These are phyloP conservation scores for Austroboletus eburneus DNA, from an alignment of 768 basidiomycete genomes.

Conservation along the genomic window DNA sequence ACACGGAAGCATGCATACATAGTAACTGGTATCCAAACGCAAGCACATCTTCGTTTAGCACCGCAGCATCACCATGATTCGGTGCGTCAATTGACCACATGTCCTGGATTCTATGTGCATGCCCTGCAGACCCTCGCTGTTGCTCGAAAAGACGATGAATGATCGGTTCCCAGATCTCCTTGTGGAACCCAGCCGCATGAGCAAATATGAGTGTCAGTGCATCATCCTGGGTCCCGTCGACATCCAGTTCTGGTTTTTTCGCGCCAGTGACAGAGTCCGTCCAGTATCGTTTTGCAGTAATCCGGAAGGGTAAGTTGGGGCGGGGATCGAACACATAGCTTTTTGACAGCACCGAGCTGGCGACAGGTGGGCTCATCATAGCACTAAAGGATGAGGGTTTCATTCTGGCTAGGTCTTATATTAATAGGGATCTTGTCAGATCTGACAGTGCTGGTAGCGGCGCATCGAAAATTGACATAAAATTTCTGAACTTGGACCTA, in stretches of 20 bases:
- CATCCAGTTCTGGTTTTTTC: background rate
- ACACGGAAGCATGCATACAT: background rate
- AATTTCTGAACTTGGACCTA: no score
- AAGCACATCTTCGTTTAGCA: background rate
- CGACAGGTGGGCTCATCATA: background rate
- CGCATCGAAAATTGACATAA: no score
- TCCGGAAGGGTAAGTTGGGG: background rate
- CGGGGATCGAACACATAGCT: background rate
- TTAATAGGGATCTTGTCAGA: no score
- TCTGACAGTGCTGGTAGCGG: no score
- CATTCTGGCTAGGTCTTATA: no score
- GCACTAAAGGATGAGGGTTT: background rate
- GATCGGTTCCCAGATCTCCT: background rate
- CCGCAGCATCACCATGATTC: background rate
- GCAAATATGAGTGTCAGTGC: background rate
- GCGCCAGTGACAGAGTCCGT: background rate
- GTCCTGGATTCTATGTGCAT: background rate
- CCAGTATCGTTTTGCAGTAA: background rate
- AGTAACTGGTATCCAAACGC: background rate
- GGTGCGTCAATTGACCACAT: background rate
- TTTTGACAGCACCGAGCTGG: background rate
- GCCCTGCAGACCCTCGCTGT: background rate
- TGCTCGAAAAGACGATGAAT: background rate
- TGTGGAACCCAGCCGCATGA: background rate
- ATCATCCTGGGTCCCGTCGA: background rate